Evolutionary conservation across 2,329 filamentous ascomycete species (phyloP).

Genomic region (Orbilia quercus): DNA sequence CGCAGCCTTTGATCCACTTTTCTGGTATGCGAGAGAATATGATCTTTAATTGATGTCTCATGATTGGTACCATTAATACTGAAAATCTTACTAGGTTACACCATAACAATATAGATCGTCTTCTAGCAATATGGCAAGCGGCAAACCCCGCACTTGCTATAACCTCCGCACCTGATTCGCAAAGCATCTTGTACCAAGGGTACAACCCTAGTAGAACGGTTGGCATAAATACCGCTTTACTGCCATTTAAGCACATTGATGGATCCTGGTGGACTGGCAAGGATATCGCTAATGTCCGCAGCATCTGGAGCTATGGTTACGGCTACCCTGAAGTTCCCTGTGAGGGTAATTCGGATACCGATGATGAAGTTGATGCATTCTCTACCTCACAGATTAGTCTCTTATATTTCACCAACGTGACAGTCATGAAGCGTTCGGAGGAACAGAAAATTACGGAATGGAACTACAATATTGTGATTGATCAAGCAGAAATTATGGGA

Average conservation of each 20-base stretch:
- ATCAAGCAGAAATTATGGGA: constrained; percentile 55
- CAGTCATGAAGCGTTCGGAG: constrained; percentile 1
- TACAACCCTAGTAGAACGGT: constrained; percentile 9
- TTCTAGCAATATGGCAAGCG: constrained; percentile 60
- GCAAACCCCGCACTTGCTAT: constrained; percentile 47
- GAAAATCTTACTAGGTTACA: constrained; percentile 52
- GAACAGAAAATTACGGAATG: constrained; percentile 47
- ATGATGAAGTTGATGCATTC: constrained; percentile 42
- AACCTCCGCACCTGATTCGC: constrained; percentile 2
- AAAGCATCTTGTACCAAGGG: background rate
- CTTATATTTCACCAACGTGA: constrained; percentile 35
- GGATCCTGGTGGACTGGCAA: constrained; percentile 56
- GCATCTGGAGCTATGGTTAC: constrained; percentile 57
- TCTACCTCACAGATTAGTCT: constrained; percentile 53
- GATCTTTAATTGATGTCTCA: constrained; percentile 9
- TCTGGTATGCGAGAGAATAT: constrained; percentile 54
- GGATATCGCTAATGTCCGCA: constrained; percentile 42
- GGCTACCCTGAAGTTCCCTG: constrained; percentile 58
- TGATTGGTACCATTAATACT: background rate
- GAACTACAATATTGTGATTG: constrained; percentile 56
- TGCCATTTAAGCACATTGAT: constrained; percentile 56
- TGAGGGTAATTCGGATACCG: constrained; percentile 6
- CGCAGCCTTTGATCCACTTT: constrained; percentile 60
- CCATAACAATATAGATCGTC: constrained; percentile 59
- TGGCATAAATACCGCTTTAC: constrained; percentile 56